These are phyloP conservation scores for Geranium incanum DNA, from an alignment of 441 rosid species.

Conservation along the genomic window DNA sequence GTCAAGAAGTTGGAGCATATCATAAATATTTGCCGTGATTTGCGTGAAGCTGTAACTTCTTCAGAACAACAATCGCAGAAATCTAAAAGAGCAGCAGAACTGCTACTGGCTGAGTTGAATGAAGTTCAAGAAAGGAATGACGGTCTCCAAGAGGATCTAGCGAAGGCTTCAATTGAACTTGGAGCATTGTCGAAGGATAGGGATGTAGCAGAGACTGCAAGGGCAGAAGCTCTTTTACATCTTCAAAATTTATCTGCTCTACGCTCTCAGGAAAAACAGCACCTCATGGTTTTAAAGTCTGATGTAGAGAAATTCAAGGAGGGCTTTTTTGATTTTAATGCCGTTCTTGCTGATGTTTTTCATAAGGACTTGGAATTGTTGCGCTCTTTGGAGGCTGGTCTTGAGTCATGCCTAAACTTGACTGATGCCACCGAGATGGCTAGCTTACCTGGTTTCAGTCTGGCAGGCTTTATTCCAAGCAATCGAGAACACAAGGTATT, in stretches of 20 bases:
- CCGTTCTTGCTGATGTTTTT: constrained; percentile 42
- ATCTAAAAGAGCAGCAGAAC: constrained; percentile 86
- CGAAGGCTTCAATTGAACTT: constrained; percentile 45
- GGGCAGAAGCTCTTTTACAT: constrained; percentile 52
- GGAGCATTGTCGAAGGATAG: constrained; percentile 47
- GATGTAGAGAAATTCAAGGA: constrained; percentile 45
- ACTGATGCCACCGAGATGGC: constrained; percentile 29
- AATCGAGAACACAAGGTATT: constrained; percentile 49
- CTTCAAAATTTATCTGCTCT: constrained; percentile 45
- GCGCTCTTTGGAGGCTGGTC: constrained; percentile 50
- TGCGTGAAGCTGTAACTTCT: constrained; percentile 52
- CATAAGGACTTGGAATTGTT: constrained; percentile 57
- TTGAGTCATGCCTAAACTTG: constrained; percentile 46
- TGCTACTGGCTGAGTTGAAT: constrained; percentile 86
- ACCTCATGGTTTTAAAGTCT: constrained; percentile 41
- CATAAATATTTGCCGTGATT: constrained; percentile 44
- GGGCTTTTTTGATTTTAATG: constrained; percentile 40
- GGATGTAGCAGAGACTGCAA: constrained; percentile 60
- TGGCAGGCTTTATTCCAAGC: constrained; percentile 21
- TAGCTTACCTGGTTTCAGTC: constrained; percentile 30
- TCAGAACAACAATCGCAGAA: constrained; percentile 72
- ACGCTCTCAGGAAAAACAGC: constrained; percentile 45
- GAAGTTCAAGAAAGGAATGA: constrained; percentile 99
- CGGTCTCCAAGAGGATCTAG: constrained; percentile 75
- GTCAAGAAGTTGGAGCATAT: constrained; percentile 56